Evolutionary conservation across 2,329 filamentous ascomycete species (phyloP).

Genomic region (Exophiala sp.): DNA sequence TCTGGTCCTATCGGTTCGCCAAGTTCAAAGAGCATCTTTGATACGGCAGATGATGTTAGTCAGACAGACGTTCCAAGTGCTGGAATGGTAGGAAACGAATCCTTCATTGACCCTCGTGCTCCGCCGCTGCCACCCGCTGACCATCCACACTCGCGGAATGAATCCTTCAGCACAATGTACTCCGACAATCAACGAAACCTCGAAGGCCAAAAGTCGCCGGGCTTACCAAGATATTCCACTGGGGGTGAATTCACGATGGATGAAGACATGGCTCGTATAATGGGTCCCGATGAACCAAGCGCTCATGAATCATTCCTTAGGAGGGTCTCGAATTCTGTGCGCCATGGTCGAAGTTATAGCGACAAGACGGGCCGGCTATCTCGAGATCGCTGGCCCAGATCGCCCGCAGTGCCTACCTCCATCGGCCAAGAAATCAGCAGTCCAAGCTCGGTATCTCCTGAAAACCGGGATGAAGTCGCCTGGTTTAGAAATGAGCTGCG

Average conservation of each 20-base stretch:
- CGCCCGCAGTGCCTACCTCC: constrained; percentile 52
- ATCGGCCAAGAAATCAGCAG: constrained; percentile 63
- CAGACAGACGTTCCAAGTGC: constrained; percentile 15
- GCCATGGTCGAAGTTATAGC: constrained; percentile 86
- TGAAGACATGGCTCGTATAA: constrained; percentile 87
- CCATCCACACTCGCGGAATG: constrained; percentile 41
- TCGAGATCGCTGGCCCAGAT: constrained; percentile 68
- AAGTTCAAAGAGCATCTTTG: constrained; percentile 38
- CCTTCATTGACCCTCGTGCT: constrained; percentile 58
- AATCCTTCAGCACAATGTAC: constrained; percentile 45
- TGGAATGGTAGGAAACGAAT: constrained; percentile 46
- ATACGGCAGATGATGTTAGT: constrained; percentile 33
- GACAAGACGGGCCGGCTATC: constrained; percentile 57
- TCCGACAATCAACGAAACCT: constrained; percentile 35
- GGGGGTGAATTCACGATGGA: constrained; percentile 91
- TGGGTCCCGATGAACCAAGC: constrained; percentile 66
- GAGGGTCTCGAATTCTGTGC: constrained; percentile 87
- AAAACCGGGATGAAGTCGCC: constrained; percentile 58
- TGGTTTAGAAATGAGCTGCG: constrained; percentile 69
- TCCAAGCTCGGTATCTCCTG: constrained; percentile 61
- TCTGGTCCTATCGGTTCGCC: constrained; percentile 43
- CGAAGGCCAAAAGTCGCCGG: constrained; percentile 58
- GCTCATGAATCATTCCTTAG: constrained; percentile 75
- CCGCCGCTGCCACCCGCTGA: constrained; percentile 54
- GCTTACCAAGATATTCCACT: constrained; percentile 68